A percentile compares a stretch with the other conserved stretches of the same genome.
Evolutionary conservation across 345 rosid species (phyloP).

Genomic region (Hibiscus mutabilis): DNA sequence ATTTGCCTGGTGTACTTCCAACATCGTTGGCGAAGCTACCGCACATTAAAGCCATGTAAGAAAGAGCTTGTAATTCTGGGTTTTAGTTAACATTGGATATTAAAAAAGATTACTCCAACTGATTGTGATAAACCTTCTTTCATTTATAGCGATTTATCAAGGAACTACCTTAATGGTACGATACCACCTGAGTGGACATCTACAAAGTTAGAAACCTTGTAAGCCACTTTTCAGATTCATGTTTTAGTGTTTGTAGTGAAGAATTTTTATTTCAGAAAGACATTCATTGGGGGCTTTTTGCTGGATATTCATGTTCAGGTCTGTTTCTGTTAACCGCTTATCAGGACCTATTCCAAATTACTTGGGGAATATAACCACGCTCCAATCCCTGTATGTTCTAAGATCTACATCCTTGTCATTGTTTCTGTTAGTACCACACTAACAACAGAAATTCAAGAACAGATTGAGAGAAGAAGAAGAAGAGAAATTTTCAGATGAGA

Average conservation of each 20-base stretch:
- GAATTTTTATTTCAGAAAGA: not conserved
- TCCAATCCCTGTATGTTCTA: conserved; percentile 25
- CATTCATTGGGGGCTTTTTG: not conserved
- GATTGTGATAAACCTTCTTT: too few relatives aligned
- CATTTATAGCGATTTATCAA: conserved; percentile 24
- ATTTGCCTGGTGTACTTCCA: conserved; percentile 21
- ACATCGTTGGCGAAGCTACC: conserved; percentile 16
- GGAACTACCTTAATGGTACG: conserved; percentile 38
- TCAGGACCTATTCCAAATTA: conserved; percentile 35
- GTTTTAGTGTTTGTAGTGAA: not conserved
- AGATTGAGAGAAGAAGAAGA: too few relatives aligned
- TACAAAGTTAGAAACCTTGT: conserved; percentile 3
- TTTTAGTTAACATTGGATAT: not conserved
- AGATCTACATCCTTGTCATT: not conserved
- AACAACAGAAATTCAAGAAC: too few relatives aligned
- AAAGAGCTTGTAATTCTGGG: not conserved
- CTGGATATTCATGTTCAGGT: conserved; percentile 19
- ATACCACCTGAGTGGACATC: conserved; percentile 45
- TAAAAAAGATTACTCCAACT: not conserved
- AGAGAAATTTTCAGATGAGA: too few relatives aligned
- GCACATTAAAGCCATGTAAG: conserved; percentile 14
- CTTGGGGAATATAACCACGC: conserved; percentile 31
- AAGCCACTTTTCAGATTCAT: not conserved
- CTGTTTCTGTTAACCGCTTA: conserved; percentile 30
- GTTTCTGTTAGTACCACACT: too few relatives aligned